Conservation (phyloP, 2,329 filamentous ascomycete species). For the Hypoxylon sp. region DNA sequence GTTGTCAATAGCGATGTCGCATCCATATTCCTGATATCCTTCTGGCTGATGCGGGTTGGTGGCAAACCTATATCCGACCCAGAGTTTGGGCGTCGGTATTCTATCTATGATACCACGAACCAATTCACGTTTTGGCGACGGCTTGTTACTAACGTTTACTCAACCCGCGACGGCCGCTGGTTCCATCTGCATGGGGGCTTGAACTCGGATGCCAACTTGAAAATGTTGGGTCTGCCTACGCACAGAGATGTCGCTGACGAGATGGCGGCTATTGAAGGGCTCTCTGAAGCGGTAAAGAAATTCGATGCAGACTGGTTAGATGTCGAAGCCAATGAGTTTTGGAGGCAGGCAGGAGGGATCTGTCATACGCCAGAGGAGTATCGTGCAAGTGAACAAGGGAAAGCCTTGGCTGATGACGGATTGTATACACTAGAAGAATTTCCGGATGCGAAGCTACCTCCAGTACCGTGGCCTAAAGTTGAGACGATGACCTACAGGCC, state of each 20-base stretch:
- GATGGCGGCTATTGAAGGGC: slow-evolving; percentile 42
- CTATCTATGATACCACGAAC: slow-evolving; percentile 38
- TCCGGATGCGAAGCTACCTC: slow-evolving; percentile 34
- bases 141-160: slow-evolving; percentile 48
- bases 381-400: slow-evolving; percentile 42
- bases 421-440: slow-evolving; percentile 42
- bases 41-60: slow-evolving; percentile 40
- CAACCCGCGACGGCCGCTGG: slow-evolving; percentile 47
- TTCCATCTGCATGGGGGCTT: slow-evolving; percentile 50
- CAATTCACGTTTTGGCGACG: slow-evolving; percentile 45
- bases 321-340: slow-evolving; percentile 46
- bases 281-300: slow-evolving; percentile 38
- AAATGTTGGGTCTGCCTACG: slow-evolving; percentile 46
- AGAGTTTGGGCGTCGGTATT: slow-evolving; percentile 34
- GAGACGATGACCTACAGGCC: slow-evolving; percentile 38
- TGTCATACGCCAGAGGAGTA: slow-evolving; percentile 48
- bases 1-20: slow-evolving; percentile 44
- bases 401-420: slow-evolving; percentile 39
- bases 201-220: slow-evolving; percentile 43
- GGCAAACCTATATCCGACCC: slow-evolving; percentile 37
- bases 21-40: slow-evolving; percentile 44
- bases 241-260: slow-evolving; percentile 42
- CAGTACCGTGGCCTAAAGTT: slow-evolving; percentile 41
- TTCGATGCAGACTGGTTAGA: slow-evolving; percentile 45
- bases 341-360: slow-evolving; percentile 46